Evolutionary conservation across 441 rosid genomes (phyloP).

Genomic region (Pelargonium citronellum): DNA sequence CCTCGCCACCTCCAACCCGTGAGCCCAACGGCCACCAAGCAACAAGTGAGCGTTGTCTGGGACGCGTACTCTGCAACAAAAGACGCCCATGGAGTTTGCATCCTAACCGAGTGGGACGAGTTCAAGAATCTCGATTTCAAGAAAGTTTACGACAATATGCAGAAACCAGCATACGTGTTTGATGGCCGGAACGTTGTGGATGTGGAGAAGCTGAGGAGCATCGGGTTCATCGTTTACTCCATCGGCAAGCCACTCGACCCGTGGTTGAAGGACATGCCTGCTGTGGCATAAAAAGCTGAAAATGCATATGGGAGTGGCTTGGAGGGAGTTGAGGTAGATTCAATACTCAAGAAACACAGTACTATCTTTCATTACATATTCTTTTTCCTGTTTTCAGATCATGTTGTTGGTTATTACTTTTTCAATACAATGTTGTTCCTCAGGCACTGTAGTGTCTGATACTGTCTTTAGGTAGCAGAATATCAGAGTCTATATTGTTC

Average conservation of each 20-base stretch:
- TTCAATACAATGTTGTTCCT: not conserved
- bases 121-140: slow-evolving; percentile 60
- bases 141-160: slow-evolving; percentile 44
- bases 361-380: too few relatives aligned
- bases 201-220: slow-evolving; percentile 39
- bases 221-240: slow-evolving; percentile 55
- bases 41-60: slow-evolving; percentile 70
- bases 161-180: slow-evolving; percentile 51
- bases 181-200: slow-evolving; percentile 52
- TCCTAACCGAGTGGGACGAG: slow-evolving; percentile 95
- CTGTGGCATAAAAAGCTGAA: slow-evolving; percentile 34
- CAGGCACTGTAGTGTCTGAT: not conserved
- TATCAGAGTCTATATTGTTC: not conserved
- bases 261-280: slow-evolving; percentile 61
- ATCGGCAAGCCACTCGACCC: slow-evolving; percentile 62
- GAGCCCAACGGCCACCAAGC: slow-evolving; percentile 69
- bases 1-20: slow-evolving; percentile 85
- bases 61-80: slow-evolving; percentile 82
- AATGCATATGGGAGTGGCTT: too few relatives aligned
- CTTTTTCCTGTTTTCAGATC: too few relatives aligned
- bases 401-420: too few relatives aligned
- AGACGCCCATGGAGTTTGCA: slow-evolving; percentile 85
- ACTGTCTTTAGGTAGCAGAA: not conserved
- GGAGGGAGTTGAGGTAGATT: too few relatives aligned
- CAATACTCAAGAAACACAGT: too few relatives aligned